Evolutionary conservation across 139 green algal species (phyloP).

Genomic region (Bryopsis sp.): DNA sequence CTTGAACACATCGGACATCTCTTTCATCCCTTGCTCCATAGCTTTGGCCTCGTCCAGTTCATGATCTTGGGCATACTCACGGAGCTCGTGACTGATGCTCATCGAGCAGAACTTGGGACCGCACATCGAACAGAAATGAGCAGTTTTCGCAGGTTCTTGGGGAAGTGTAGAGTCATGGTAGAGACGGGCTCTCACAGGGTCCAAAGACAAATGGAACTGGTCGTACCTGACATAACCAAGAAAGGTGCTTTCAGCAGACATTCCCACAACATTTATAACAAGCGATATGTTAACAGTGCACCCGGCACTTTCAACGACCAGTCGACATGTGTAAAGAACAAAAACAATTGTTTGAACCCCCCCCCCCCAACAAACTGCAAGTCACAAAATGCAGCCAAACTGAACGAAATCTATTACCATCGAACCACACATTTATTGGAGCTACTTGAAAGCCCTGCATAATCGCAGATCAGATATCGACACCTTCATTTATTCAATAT

Average conservation of each 20-base stretch:
- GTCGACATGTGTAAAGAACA: neutral
- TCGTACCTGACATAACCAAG: constrained; percentile 66
- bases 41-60: constrained; percentile 22
- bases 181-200: constrained; percentile 71
- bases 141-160: constrained; percentile 61
- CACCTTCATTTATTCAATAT: neutral
- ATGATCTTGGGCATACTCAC: constrained; percentile 39
- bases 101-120: constrained; percentile 88
- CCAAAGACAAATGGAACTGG: constrained; percentile 91
- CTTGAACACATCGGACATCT: constrained; percentile 78
- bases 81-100: constrained; percentile 77
- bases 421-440: too few species aligned
- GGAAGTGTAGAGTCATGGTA: constrained; percentile 86
- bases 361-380: neutral
- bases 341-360: neutral
- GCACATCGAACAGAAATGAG: constrained; percentile 82
- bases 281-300: too few species aligned
- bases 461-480: too few species aligned
- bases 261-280: too few species aligned
- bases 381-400: neutral
- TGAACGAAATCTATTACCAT: too few species aligned
- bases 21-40: constrained; percentile 50
- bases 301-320: too few species aligned
- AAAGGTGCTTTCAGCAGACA: too few species aligned
- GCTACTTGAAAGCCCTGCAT: too few species aligned